Conservation (phyloP, 257 asterid species). For the Solanum ahanhuiri region DNA sequence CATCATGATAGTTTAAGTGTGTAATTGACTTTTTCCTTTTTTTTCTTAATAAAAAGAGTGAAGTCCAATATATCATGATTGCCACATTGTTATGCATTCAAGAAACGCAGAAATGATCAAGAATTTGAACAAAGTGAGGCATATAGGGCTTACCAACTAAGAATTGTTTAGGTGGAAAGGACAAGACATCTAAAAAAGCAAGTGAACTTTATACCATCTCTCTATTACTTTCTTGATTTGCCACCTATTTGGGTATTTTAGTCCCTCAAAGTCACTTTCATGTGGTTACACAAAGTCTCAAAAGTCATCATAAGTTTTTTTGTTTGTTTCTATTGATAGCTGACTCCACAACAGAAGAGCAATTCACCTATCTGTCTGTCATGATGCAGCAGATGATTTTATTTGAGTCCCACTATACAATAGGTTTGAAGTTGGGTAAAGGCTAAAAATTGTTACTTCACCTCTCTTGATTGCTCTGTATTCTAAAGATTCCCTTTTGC, state of each 20-base stretch:
- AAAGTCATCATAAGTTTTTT: slow-evolving; percentile 16
- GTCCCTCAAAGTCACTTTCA: slow-evolving; percentile 2
- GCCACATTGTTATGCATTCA: slow-evolving; percentile 23
- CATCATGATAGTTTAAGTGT: no score
- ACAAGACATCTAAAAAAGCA: slow-evolving; percentile 20
- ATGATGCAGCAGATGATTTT: background rate
- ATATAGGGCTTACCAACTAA: slow-evolving; percentile 4
- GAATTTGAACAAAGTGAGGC: slow-evolving; percentile 3
- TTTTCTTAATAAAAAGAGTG: slow-evolving; percentile 5
- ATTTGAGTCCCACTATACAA: background rate
- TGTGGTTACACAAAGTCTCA: slow-evolving; percentile 13
- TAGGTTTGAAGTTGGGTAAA: background rate
- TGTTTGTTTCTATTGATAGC: slow-evolving; percentile 13
- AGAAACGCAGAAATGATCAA: slow-evolving; percentile 19
- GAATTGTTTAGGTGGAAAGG: slow-evolving; percentile 14
- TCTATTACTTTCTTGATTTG: slow-evolving; percentile 22
- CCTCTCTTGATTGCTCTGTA: background rate
- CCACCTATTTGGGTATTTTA: slow-evolving; percentile 19
- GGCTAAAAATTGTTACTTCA: background rate
- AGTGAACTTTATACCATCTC: slow-evolving; percentile 14
- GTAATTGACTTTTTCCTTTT: background rate
- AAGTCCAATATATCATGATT: slow-evolving; percentile 51
- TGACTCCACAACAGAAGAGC: background rate
- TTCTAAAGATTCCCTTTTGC: background rate
- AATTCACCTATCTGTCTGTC: background rate